Percentiles rank a stretch among this genome's conserved stretches.
Conservation (phyloP, 352 stramenopile genomes). For the Phytophthora cryptogea region DNA sequence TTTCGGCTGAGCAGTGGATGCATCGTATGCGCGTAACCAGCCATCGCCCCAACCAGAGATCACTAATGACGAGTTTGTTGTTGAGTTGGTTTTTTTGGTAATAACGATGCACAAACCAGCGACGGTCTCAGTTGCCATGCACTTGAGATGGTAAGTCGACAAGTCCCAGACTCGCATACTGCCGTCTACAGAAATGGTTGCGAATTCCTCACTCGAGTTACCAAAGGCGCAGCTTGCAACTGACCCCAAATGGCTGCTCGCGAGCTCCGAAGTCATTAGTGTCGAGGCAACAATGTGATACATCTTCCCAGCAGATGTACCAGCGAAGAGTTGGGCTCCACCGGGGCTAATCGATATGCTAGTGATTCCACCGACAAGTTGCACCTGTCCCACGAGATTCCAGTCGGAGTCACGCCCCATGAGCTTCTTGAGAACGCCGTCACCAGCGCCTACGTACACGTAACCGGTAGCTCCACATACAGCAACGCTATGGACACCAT, state of each 20-base stretch:
- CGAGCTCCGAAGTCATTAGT: conserved; percentile 56
- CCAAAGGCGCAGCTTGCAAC: conserved; percentile 73
- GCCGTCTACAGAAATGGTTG: conserved; percentile 72
- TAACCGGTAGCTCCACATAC: conserved; percentile 61
- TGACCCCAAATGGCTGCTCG: conserved; percentile 64
- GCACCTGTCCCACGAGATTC: conserved; percentile 82
- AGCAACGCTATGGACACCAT: conserved; percentile 78
- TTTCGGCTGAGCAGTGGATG: conserved; percentile 48
- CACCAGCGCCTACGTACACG: conserved; percentile 84
- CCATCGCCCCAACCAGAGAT: conserved; percentile 79
- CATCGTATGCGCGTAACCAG: conserved; percentile 71
- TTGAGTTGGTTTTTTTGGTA: conserved; percentile 22
- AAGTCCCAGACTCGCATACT: conserved; percentile 74
- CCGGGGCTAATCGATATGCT: conserved; percentile 71
- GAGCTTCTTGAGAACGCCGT: conserved; percentile 88
- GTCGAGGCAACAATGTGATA: conserved; percentile 61
- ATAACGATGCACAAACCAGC: conserved; percentile 52
- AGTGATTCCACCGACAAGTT: conserved; percentile 79
- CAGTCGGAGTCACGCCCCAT: conserved; percentile 78
- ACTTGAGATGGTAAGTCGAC: conserved; percentile 69
- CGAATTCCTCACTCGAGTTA: conserved; percentile 61
- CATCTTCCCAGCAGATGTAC: conserved; percentile 78
- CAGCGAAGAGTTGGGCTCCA: conserved; percentile 60
- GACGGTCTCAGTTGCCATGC: conserved; percentile 64
- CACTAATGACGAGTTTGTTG: conserved; percentile 31